Evolutionary conservation across 495 filamentous ascomycete genomes (phyloP).

Genomic region (Massariosphaeria phaeospora): DNA sequence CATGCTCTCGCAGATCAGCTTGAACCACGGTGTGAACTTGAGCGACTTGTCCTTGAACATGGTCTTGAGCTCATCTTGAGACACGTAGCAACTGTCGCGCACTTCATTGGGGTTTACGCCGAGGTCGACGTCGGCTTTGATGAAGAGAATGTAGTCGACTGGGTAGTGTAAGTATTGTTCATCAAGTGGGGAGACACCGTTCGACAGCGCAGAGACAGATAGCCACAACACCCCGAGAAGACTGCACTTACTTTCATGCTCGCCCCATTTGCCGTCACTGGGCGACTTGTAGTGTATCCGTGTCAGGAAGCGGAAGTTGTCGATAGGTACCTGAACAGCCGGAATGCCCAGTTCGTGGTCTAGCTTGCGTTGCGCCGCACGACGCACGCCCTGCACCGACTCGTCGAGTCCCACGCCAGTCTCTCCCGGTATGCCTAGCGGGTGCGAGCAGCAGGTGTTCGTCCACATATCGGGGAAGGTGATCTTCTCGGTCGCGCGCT

Average conservation of each 20-base stretch:
- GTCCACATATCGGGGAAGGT: constrained; percentile 99
- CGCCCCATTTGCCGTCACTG: constrained; percentile 96
- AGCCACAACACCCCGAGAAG: too few relatives aligned
- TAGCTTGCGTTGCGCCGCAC: constrained; percentile 87
- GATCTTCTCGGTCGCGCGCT: constrained; percentile 95
- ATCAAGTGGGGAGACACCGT: neutral
- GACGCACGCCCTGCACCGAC: constrained; percentile 76
- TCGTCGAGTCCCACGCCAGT: constrained; percentile 78
- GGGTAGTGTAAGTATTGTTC: neutral
- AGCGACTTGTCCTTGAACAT: constrained; percentile 77
- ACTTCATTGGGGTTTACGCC: constrained; percentile 82
- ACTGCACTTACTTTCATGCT: constrained; percentile 92
- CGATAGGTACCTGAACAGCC: constrained; percentile 80
- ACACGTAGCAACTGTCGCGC: constrained; percentile 74
- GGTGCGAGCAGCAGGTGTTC: constrained; percentile 99
- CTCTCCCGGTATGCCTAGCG: constrained; percentile 84
- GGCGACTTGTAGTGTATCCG: constrained; percentile 97
- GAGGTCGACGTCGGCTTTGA: constrained; percentile 85
- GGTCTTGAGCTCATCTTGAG: constrained; percentile 70
- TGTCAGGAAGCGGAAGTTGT: constrained; percentile 90
- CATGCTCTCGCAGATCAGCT: constrained; percentile 96
- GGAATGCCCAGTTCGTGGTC: constrained; percentile 93
- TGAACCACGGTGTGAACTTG: constrained; percentile 98
- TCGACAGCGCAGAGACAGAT: neutral
- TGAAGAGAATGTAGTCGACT: constrained; percentile 99